Base-by-base conservation (phyloP, 331 rosid genomes). In the Malus hybrid region DNA sequence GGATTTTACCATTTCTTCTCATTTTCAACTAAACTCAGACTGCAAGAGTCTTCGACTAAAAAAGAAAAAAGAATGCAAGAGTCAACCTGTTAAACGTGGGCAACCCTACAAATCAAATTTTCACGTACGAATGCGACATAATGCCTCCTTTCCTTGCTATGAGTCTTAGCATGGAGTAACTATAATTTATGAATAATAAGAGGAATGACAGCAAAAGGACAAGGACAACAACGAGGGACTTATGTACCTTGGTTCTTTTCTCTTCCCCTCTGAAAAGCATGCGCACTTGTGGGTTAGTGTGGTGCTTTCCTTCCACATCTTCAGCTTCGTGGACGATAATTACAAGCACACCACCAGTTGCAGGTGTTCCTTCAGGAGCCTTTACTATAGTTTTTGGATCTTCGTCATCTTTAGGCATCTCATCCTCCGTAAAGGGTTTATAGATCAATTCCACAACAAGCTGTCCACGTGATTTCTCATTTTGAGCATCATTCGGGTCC, bases 291-390 rank as follows among this genome's bases (percentile, higher is more conserved):
- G 98, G 98, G 82, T 93, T 93, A 6, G 91, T 93, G 77, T 93
- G 97, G 81, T 93, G 89, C 82, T 91, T 93, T 76, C 98, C 98
- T 89, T 93, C 98, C 56, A 91, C 80, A 74, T 93, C 97, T 85
- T 88, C 92, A 74, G 93, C 98, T 91, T 89, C 91, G 60, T 93
- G 96, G 73, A 93, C 71, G 22, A 42, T 65, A 76, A 93, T 46
- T 5, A 88, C 93, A 73, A 93, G 96, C 80, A 84, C 57, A 74
- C 98, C 98, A n/a, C 98, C 98, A 52, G 78, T 73, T 15, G 85
- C 70, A 46, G 97, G 96, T 22, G 98, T 91, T 88, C 92, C 97
- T 75, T 89, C 89, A 7, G 98, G 96, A 74, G 97, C 98, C 84
- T 87, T 89, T 72, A 84, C 84, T 60, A 89, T 36, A 66, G 65